phyloP scores from a whole-genome alignment of 2,329 filamentous ascomycete species.

The Diaporthe sp. region DNA sequence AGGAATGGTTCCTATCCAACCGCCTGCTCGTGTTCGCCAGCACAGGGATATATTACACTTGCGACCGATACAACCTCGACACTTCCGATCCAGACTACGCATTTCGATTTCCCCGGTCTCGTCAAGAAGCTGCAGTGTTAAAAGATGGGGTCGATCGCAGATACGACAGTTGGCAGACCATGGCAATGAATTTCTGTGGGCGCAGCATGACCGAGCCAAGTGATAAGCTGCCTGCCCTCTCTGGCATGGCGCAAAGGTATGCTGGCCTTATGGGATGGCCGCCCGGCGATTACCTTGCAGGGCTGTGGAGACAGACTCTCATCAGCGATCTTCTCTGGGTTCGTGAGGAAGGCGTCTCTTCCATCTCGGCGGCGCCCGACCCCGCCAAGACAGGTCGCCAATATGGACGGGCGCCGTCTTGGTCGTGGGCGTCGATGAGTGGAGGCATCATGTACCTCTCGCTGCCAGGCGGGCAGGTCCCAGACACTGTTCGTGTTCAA shows the following conservation, averaged over 20 bases:
- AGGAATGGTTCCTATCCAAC: constrained; percentile 2
- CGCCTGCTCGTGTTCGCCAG: neutral
- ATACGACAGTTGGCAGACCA: neutral
- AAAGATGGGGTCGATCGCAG: neutral
- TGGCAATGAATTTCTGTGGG: neutral
- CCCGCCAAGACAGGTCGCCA: neutral
- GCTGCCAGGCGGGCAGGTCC: neutral
- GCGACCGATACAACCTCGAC: neutral
- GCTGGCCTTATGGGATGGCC: neutral
- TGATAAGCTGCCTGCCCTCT: neutral
- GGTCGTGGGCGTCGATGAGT: constrained; percentile 15
- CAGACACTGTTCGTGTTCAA: neutral
- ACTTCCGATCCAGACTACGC: neutral
- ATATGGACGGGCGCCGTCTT: neutral
- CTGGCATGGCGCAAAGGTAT: constrained; percentile 1
- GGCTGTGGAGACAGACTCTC: neutral
- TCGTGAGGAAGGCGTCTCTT: neutral
- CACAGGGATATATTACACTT: neutral
- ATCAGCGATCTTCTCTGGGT: constrained; percentile 8
- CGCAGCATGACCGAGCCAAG: neutral
- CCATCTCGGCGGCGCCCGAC: neutral
- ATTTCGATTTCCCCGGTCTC: neutral
- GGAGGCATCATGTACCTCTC: neutral
- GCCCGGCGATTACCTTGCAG: neutral
- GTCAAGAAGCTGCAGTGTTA: neutral